Percentiles rank a stretch among this genome's conserved stretches.
Conservation (phyloP, 768 basidiomycete species). For the Kwoniella dejecticola region DNA sequence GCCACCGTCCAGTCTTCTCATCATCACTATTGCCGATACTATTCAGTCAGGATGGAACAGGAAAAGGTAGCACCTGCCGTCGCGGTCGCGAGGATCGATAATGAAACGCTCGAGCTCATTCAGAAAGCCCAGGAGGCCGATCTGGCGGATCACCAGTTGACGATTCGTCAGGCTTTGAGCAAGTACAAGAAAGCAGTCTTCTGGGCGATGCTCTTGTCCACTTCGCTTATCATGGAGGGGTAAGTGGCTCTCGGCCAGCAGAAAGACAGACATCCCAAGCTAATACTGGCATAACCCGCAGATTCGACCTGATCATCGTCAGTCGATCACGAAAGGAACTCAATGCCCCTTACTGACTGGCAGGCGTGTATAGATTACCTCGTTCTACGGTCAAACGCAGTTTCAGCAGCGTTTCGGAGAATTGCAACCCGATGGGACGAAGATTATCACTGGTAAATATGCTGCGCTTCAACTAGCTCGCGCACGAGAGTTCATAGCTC, state of each 20-base stretch:
- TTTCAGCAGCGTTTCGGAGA: constrained; percentile 30
- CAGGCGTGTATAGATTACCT: too few species aligned
- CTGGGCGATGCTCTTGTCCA: constrained; percentile 29
- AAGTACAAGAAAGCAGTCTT: constrained; percentile 44
- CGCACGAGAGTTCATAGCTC: constrained; percentile 18
- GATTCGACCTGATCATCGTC: neutral
- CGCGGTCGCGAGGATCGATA: neutral
- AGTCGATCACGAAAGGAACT: too few species aligned
- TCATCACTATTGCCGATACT: neutral
- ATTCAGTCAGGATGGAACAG: neutral
- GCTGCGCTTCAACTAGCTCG: neutral
- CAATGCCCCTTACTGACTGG: constrained; percentile 9
- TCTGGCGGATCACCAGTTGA: constrained; percentile 19
- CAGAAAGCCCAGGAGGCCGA: constrained; percentile 14
- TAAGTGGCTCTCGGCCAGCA: too few species aligned
- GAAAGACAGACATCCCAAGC: too few species aligned
- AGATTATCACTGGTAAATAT: constrained; percentile 15
- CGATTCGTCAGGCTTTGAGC: constrained; percentile 43
- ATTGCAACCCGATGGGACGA: constrained; percentile 9
- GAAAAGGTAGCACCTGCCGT: neutral
- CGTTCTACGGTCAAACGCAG: constrained; percentile 37
- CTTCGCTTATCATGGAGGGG: constrained; percentile 38
- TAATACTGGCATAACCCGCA: too few species aligned
- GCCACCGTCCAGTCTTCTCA: neutral
- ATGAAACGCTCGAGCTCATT: constrained; percentile 9